Base-by-base conservation (phyloP, 331 rosid genomes). In the Acacia pycnantha region DNA sequence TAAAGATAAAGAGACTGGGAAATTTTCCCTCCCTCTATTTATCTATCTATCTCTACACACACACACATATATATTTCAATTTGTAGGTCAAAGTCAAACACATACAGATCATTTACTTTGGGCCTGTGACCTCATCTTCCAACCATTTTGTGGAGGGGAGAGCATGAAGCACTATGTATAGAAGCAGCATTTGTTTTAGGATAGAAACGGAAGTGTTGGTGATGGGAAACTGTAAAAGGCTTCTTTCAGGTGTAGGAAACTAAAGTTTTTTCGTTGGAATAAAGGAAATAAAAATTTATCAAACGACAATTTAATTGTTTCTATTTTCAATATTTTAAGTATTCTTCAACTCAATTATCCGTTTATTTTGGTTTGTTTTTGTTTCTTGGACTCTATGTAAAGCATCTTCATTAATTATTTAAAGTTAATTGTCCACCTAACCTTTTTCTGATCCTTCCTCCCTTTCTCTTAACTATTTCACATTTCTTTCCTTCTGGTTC, bases 41-140 rank as follows among this genome's bases (percentile, higher is more conserved):
- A 11, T 48, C 51, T 47, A 43, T 43, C 11, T 43, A 43, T 10
- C 11, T 46, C 14, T 46, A 46, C 11, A 31, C 3, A 29, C 31
- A 29, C 2, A 29, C 31, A 29, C 2, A 29, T 2, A 29, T 29
- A 29, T 2, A 29, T 48, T 48, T 64, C 76, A 76, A 53, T 51
- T 44, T 29, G 82, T 71, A 31, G 47, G 35, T 65, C 84, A 50
- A 67, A 29, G 22, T 15, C 71, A 16, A 76, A 70, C 82, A 76
- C 87, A 61, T 27, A 18, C 51, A 24, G 62, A 46, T 77, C 54
- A 78, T n/a, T 76, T 71, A 43, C 14, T 77, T 71, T 72, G 51
- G 70, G 59, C 37, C 4, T 35, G 58, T 4, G 18, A 74, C 4
- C 70, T 75, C 69, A 56, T 58, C 69, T 40, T 54, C 24, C 51